Base-by-base conservation (phyloP, 106 monocot genomes). In the Phalaenopsis equestris region DNA sequence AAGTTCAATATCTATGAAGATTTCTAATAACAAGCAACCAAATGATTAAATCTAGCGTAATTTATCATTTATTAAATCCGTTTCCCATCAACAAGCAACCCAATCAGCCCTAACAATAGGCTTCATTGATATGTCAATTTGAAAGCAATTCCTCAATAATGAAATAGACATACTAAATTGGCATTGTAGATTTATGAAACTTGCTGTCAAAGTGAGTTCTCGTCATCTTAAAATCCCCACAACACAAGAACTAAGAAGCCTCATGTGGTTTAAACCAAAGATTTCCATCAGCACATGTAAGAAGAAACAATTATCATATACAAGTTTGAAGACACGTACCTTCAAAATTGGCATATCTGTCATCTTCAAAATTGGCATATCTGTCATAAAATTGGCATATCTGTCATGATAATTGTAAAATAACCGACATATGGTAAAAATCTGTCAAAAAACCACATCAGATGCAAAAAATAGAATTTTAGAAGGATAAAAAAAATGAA, bases 351-450 rank as follows among this genome's bases (percentile, higher is more conserved):
- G 90, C 18, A 84, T 84, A 61, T 90, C 88, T 58, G 88, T 88
- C 90, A 90, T 90, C 90, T 90, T 90, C 37, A 88, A 78, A 72
- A 88, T 38, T 39, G 88, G 90, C 18, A 84, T n/a, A n/a, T n/a
- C n/a, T n/a, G n/a, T n/a, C n/a, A n/a, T n/a, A 88, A 78, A 72
- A 88, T 38, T 39, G 88, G 90, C 18, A 84, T 84, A 61, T 90
- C 88, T 58, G 88, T 88, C 90, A 90, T 90, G 75, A 86, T 80
- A 74, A 90, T 90, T 42, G 90, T 86, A 80, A 84, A 78, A 86
- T 88, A 90, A 8, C 90, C 90, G 78, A 84, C 84, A 82, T 90
- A 88, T 30, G 90, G 90, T 72, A 90, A 70, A 80, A 85, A 88
- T 46, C 90, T 90, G 79, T 8, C 5, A 56, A 80, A 46, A 75